Base-by-base conservation (phyloP, 2,329 filamentous ascomycete species). In the Ascomycota sp. region DNA sequence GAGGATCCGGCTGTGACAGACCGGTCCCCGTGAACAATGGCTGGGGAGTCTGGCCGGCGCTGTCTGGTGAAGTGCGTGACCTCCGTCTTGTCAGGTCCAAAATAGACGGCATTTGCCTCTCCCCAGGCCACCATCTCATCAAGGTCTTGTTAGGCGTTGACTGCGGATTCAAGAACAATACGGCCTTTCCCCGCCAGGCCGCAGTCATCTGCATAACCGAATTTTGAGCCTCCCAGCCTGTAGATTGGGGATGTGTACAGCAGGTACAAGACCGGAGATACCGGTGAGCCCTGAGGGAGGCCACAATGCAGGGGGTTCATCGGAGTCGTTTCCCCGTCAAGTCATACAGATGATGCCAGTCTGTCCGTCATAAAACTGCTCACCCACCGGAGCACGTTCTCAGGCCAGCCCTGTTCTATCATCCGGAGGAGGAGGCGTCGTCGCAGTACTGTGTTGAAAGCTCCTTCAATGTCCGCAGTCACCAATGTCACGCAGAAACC, bases 261-360 rank as follows among this genome's bases (percentile, higher is more conserved):
- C 13, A 39, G 25, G 20, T 36, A 40, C 15, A 41, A 32, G 19
- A 40, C 38, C 11, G 33, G 36, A n/a, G 35, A 40, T 20, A 33
- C 33, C 9, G 36, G 36, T 10, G 35, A 41, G 3, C 39, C 35
- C 23, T 40, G 25, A 13, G 31, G 33, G 20, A 36, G 30, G 5
- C 36, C 32, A 25, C 31, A 39, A 13, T 31, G 19, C n/a, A 35
- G 27, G 15, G 31, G 15, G 17, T 20, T 21, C 21, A 27, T 30
- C 7, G 25, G 22, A 7, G 23, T 38, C 12, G 29, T n/a, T n/a
- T n/a, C n/a, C n/a, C n/a, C n/a, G n/a, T n/a, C n/a, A n/a, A n/a
- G n/a, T n/a, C n/a, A n/a, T n/a, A n/a, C n/a, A n/a, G n/a, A n/a
- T 31, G 8, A 28, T 28, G 25, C 38, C 30, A 27, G 36, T 20